phyloP scores from a whole-genome alignment of 1,139 yeast genomes.

The Yamadazyma dendronema region DNA sequence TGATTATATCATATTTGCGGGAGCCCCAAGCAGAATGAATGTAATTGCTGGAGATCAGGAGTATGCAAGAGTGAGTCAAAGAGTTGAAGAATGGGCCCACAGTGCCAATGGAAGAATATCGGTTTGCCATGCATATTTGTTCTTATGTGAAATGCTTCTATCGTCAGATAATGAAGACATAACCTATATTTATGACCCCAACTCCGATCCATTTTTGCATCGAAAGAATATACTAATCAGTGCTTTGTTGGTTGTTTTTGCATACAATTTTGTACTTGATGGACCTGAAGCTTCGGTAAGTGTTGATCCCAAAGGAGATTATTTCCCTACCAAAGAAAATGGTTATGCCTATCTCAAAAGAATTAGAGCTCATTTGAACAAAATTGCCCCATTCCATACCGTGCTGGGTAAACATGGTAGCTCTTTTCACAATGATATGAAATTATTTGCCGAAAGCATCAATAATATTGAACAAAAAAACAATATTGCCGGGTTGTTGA shows the following conservation, averaged over 20 bases:
- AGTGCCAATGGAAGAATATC: constrained; percentile 26
- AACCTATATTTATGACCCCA: constrained; percentile 40
- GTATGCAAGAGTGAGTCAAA: constrained; percentile 44
- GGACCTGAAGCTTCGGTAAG: constrained; percentile 51
- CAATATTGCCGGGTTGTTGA: constrained; percentile 48
- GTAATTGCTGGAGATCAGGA: constrained; percentile 56
- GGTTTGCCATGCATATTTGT: constrained; percentile 57
- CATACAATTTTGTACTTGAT: constrained; percentile 47
- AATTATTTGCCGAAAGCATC: constrained; percentile 16
- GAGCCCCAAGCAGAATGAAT: constrained; percentile 76
- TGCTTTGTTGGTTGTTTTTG: constrained; percentile 56
- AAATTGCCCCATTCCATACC: constrained; percentile 7
- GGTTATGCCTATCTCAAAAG: constrained; percentile 37
- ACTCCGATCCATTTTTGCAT: constrained; percentile 52
- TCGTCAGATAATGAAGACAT: constrained; percentile 37
- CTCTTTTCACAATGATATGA: constrained; percentile 16
- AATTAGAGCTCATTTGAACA: constrained; percentile 29
- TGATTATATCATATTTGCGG: constrained; percentile 71
- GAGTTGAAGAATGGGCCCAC: constrained; percentile 48
- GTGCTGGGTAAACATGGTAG: constrained; percentile 6
- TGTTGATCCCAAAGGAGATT: constrained; percentile 13
- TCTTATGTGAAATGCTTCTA: constrained; percentile 57
- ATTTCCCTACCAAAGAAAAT: constrained; percentile 28
- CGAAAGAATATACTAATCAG: constrained; percentile 56
- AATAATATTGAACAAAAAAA: constrained; percentile 18